These are phyloP conservation scores for Trypanosoma congolense DNA, from an alignment of 208 protist species.

Conservation along the genomic window DNA sequence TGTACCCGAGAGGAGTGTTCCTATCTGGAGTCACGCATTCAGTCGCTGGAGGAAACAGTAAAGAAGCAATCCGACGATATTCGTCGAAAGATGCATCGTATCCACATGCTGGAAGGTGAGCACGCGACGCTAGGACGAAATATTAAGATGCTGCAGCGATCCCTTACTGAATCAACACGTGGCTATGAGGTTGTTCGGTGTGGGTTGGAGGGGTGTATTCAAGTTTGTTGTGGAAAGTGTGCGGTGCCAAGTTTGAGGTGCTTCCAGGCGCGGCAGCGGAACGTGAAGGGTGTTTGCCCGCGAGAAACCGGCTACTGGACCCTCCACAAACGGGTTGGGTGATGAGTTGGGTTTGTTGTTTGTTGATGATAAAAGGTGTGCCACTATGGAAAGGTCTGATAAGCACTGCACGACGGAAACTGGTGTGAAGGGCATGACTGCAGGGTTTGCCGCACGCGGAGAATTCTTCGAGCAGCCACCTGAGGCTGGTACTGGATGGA, in stretches of 20 bases:
- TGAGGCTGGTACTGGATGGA: no score
- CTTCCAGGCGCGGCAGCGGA: no score
- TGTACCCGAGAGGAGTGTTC: slow-evolving; percentile 15
- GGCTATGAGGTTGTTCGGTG: slow-evolving; percentile 1
- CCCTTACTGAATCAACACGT: slow-evolving; percentile 3
- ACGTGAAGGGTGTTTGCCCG: no score
- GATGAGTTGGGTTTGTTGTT: background rate
- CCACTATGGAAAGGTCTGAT: background rate
- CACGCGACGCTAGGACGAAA: slow-evolving; percentile 6
- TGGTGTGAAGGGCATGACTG: background rate
- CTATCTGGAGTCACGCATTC: slow-evolving; percentile 21
- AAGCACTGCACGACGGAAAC: no score
- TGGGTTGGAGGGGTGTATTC: slow-evolving; percentile 12
- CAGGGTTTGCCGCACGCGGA: background rate
- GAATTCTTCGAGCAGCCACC: background rate
- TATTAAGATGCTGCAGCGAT: slow-evolving; percentile 1
- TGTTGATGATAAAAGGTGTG: background rate
- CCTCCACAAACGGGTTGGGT: background rate
- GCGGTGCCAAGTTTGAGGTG: no score
- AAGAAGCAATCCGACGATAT: slow-evolving; percentile 61
- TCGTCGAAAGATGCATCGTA: slow-evolving; percentile 43
- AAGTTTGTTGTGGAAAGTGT: background rate
- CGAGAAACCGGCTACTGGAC: background rate
- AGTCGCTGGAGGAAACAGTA: slow-evolving; percentile 29
- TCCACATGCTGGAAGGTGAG: slow-evolving; percentile 43